A percentile compares a stretch with the other conserved stretches of the same genome.
Conservation (phyloP, 306 rosid genomes). For the Cicer arietinum region DNA sequence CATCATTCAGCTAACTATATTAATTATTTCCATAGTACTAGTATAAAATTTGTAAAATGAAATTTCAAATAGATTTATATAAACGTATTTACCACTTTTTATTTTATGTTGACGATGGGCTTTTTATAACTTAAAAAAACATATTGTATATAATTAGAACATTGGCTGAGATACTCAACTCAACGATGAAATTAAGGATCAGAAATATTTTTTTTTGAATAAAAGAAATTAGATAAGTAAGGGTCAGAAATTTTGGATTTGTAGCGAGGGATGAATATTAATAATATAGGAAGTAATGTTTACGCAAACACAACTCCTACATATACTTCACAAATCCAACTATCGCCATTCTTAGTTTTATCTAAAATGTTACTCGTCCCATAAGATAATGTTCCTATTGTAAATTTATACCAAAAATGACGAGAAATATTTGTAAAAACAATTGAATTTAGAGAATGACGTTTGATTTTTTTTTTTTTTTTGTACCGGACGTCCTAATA, state of each 20-base stretch:
- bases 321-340: not conserved
- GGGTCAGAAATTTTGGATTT: conserved; percentile 19
- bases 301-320: conserved; percentile 25
- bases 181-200: conserved; percentile 17
- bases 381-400: not conserved
- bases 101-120: not conserved
- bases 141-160: too few species aligned
- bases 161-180: conserved; percentile 19
- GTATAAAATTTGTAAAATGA: not conserved
- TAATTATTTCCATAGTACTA: too few species aligned
- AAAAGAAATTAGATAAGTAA: too few species aligned
- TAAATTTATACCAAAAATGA: not conserved
- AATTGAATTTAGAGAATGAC: not conserved
- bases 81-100: not conserved
- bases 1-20: too few species aligned
- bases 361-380: not conserved
- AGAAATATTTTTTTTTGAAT: not conserved
- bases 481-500: too few species aligned
- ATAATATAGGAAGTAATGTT: not conserved
- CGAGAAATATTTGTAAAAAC: not conserved
- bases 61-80: not conserved
- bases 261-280: not conserved
- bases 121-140: too few species aligned
- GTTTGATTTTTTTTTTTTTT: not conserved
- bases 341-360: not conserved